phyloP scores from a whole-genome alignment of 768 basidiomycete species.

The Leucocoprinus birnbaumii region DNA sequence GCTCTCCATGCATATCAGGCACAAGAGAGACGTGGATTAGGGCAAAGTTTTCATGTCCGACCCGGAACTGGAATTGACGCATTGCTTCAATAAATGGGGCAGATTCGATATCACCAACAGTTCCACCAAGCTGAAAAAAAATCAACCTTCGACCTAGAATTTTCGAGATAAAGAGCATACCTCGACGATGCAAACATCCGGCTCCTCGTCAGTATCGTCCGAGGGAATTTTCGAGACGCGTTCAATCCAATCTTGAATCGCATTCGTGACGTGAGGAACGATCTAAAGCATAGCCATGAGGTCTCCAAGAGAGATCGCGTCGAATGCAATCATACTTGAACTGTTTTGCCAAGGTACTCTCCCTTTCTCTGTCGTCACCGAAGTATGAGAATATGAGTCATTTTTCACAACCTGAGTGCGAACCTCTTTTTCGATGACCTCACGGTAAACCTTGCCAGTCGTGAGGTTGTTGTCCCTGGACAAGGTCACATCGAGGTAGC shows the following conservation, averaged over 20 bases:
- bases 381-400: neutral
- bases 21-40: constrained; percentile 96
- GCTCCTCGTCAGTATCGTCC: constrained; percentile 88
- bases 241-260: constrained; percentile 98
- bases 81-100: constrained; percentile 98
- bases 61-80: constrained; percentile 99
- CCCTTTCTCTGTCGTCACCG: constrained; percentile 58
- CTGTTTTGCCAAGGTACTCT: constrained; percentile 94
- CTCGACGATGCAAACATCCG: constrained; percentile 98
- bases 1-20: constrained; percentile 98
- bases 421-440: constrained; percentile 97
- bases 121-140: constrained; percentile 84
- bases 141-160: neutral
- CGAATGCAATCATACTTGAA: constrained; percentile 58
- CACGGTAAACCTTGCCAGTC: constrained; percentile 95
- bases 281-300: constrained; percentile 45
- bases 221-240: constrained; percentile 92
- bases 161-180: constrained; percentile 35
- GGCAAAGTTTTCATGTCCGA: constrained; percentile 94
- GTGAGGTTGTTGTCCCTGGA: constrained; percentile 97
- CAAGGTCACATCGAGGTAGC: constrained; percentile 93
- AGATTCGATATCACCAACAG: constrained; percentile 98
- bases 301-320: neutral
- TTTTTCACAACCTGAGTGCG: constrained; percentile 21
- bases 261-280: constrained; percentile 94